These are phyloP conservation scores for Phaeosphaeria sp. DNA, from an alignment of 2,329 filamentous ascomycete species.

Conservation along the genomic window DNA sequence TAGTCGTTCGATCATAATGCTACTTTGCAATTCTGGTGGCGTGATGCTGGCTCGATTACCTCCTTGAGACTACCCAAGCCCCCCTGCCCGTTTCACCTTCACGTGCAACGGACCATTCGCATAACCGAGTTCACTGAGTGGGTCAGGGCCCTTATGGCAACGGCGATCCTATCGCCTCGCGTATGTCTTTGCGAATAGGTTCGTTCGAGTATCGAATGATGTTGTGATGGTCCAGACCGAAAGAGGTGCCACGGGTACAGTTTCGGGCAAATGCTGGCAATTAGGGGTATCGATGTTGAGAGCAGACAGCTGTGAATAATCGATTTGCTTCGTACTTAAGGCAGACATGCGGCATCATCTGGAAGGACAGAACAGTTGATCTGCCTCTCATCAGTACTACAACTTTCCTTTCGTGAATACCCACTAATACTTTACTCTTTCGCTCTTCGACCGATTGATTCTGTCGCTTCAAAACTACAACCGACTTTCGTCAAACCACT, in stretches of 20 bases:
- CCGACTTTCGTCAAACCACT: slow-evolving; percentile 1
- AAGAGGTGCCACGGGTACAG: slow-evolving; percentile 26
- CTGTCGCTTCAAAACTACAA: background rate
- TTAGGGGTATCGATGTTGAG: background rate
- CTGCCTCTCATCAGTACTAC: slow-evolving; percentile 25
- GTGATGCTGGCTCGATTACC: slow-evolving; percentile 19
- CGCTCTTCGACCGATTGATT: background rate
- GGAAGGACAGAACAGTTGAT: slow-evolving; percentile 32
- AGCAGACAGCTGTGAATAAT: background rate
- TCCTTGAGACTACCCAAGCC: slow-evolving; percentile 16
- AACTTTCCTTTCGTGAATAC: background rate
- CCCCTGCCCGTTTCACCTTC: slow-evolving; percentile 26
- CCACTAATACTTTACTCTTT: background rate
- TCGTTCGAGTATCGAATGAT: slow-evolving; percentile 35
- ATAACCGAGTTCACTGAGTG: slow-evolving; percentile 12
- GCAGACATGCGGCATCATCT: slow-evolving; percentile 15
- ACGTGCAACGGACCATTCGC: slow-evolving; percentile 11
- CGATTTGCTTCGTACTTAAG: slow-evolving; percentile 17
- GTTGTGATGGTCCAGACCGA: slow-evolving; percentile 18
- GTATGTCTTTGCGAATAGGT: background rate
- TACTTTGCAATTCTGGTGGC: background rate
- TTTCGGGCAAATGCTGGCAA: slow-evolving; percentile 18
- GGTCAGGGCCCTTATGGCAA: background rate
- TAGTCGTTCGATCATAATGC: background rate
- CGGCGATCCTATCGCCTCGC: slow-evolving; percentile 5